Conservation (phyloP, 768 basidiomycete genomes). For the Termitomyces sp. region DNA sequence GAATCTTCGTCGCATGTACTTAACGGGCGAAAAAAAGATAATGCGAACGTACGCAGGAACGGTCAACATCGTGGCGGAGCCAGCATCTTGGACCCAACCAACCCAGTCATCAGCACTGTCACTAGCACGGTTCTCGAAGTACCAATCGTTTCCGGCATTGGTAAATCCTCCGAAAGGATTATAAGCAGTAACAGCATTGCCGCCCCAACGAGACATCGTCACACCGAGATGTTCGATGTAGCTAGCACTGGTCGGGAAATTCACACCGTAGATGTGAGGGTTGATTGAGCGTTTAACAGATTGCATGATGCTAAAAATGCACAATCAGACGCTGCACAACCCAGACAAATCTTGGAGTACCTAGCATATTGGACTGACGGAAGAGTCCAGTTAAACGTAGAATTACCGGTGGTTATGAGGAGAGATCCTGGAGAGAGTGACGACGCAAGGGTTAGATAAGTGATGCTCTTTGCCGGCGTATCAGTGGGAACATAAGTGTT, state of each 20-base stretch:
- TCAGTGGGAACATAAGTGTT: conserved; percentile 41
- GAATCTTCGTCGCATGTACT: background rate
- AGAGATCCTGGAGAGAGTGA: conserved; percentile 39
- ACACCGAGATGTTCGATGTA: conserved; percentile 48
- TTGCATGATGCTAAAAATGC: conserved; percentile 30
- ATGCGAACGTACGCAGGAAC: conserved; percentile 42
- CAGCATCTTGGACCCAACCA: conserved; percentile 43
- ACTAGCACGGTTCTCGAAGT: conserved; percentile 48
- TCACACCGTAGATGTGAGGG: conserved; percentile 49
- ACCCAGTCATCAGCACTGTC: conserved; percentile 47
- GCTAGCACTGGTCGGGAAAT: conserved; percentile 44
- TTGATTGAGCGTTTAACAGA: conserved; percentile 36
- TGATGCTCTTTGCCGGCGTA: conserved; percentile 43
- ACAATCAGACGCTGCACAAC: background rate
- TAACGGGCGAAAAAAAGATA: background rate
- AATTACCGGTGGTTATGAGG: conserved; percentile 35
- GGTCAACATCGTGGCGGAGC: conserved; percentile 39
- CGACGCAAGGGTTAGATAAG: conserved; percentile 41
- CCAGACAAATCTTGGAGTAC: conserved; percentile 17
- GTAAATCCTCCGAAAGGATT: conserved; percentile 49
- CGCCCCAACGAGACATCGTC: conserved; percentile 51
- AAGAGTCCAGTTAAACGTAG: conserved; percentile 37
- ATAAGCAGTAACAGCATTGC: conserved; percentile 53
- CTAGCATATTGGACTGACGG: conserved; percentile 41
- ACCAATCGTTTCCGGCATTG: conserved; percentile 55